A percentile compares a stretch with the other conserved stretches of the same genome.
phyloP scores from a whole-genome alignment of 75 land plant species.

The Pinus taeda region DNA sequence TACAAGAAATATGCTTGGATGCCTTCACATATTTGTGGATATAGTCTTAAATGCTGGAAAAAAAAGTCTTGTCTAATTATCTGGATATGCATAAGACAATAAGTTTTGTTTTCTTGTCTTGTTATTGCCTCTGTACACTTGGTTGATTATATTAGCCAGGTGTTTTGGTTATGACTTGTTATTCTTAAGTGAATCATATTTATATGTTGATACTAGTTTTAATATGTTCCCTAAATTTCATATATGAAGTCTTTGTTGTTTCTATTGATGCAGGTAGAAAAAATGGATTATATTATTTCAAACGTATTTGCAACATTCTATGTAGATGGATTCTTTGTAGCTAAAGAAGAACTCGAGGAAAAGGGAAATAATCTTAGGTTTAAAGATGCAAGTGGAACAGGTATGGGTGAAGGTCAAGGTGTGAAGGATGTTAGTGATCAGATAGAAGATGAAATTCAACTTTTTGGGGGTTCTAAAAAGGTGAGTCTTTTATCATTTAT shows the following conservation, averaged over 20 bases:
- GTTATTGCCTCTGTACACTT: neutral
- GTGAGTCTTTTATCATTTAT: neutral
- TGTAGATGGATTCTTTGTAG: too few relatives aligned
- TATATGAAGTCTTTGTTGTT: too few relatives aligned
- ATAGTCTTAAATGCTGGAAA: constrained; percentile 40
- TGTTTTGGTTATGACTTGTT: too few relatives aligned
- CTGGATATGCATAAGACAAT: constrained; percentile 61
- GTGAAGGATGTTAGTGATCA: constrained; percentile 90
- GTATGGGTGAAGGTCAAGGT: constrained; percentile 99
- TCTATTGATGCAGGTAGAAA: too few relatives aligned
- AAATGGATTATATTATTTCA: too few relatives aligned
- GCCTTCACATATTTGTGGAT: constrained; percentile 35
- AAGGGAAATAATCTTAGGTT: constrained; percentile 20
- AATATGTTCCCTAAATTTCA: too few relatives aligned
- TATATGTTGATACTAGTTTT: too few relatives aligned
- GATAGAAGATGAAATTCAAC: constrained; percentile 90
- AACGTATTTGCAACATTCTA: too few relatives aligned
- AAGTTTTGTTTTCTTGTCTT: constrained; percentile 7
- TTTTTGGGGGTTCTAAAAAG: constrained; percentile 65
- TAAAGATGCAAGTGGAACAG: constrained; percentile 64
- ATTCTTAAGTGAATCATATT: too few relatives aligned
- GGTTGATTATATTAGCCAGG: neutral
- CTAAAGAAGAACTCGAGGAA: constrained; percentile 35
- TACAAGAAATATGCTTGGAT: constrained; percentile 22
- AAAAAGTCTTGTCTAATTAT: constrained; percentile 56